Conservation (phyloP, 768 basidiomycete genomes). For the Phylloporus rhodoxanthus region DNA sequence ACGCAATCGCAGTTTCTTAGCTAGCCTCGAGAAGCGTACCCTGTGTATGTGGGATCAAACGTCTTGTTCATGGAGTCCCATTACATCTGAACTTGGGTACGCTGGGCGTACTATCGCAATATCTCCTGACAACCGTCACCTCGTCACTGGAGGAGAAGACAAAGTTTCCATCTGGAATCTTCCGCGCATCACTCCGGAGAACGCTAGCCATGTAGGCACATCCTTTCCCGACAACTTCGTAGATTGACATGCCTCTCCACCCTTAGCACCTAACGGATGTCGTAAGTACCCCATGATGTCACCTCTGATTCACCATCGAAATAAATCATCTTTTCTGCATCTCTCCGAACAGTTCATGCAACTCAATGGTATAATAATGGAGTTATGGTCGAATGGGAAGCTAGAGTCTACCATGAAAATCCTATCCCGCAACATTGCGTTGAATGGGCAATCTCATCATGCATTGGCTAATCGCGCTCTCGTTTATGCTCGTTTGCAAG, state of each 20-base stretch:
- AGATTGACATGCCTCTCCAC: not conserved
- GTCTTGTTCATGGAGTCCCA: constrained; percentile 1
- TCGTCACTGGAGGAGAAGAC: constrained; percentile 11
- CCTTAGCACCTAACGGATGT: not conserved
- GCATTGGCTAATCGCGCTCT: constrained; percentile 9
- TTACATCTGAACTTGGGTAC: not conserved
- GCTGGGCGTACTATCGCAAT: constrained; percentile 5
- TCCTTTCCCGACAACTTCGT: not conserved
- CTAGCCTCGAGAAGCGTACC: not conserved
- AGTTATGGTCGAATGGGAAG: constrained; percentile 5
- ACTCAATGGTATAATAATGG: not conserved
- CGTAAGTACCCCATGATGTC: not conserved
- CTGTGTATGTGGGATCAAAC: constrained; percentile 11
- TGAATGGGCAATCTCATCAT: constrained; percentile 3
- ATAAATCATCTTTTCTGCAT: not conserved
- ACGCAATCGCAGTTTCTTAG: constrained; percentile 5
- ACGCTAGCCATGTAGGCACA: not conserved
- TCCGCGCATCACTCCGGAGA: not conserved
- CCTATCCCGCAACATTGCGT: constrained; percentile 7
- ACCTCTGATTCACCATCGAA: no score
- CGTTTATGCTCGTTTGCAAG: constrained; percentile 5
- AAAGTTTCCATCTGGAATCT: constrained; percentile 13
- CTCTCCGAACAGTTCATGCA: constrained; percentile 10
- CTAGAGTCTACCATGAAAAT: constrained; percentile 1
- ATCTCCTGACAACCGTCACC: constrained; percentile 3